Conservation (phyloP, 2,329 filamentous ascomycete genomes). For the Talaromyces sp. region DNA sequence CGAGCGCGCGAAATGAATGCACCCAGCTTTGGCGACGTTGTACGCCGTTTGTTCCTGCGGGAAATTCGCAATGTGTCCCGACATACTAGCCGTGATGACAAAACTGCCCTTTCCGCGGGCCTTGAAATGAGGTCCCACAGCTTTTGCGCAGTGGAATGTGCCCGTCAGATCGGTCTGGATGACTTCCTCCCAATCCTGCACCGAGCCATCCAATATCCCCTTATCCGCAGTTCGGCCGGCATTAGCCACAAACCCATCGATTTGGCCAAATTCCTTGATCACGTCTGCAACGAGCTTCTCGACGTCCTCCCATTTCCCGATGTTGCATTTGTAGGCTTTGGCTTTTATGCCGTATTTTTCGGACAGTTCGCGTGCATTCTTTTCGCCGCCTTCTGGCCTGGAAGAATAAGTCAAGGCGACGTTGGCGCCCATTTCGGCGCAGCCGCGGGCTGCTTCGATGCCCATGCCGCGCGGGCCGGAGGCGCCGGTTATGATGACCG, state of each 20-base stretch:
- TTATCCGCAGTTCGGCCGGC: slow-evolving; percentile 68
- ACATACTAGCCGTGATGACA: slow-evolving; percentile 66
- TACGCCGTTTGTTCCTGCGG: slow-evolving; percentile 67
- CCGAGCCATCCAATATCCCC: slow-evolving; percentile 67
- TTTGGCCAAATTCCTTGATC: slow-evolving; percentile 67
- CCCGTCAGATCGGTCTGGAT: slow-evolving; percentile 86
- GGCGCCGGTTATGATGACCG: slow-evolving; percentile 50
- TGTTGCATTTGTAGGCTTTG: slow-evolving; percentile 66
- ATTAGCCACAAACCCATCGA: slow-evolving; percentile 68
- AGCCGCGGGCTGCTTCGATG: slow-evolving; percentile 64
- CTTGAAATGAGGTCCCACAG: slow-evolving; percentile 77
- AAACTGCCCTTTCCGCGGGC: slow-evolving; percentile 63
- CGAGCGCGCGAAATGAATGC: slow-evolving; percentile 63
- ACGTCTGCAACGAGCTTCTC: slow-evolving; percentile 59
- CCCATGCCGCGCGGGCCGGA: slow-evolving; percentile 66
- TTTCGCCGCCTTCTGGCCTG: slow-evolving; percentile 60
- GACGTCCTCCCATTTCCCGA: slow-evolving; percentile 58
- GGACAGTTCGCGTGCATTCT: slow-evolving; percentile 62
- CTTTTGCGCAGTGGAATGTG: slow-evolving; percentile 80
- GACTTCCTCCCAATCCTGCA: slow-evolving; percentile 73
- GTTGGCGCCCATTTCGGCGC: slow-evolving; percentile 64
- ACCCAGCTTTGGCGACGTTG: slow-evolving; percentile 66
- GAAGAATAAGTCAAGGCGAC: slow-evolving; percentile 67
- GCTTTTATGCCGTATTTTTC: slow-evolving; percentile 63
- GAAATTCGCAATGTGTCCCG: slow-evolving; percentile 55